These are phyloP conservation scores for Gymnopus androsaceus DNA, from an alignment of 1,284 basidiomycete genomes.

Conservation along the genomic window DNA sequence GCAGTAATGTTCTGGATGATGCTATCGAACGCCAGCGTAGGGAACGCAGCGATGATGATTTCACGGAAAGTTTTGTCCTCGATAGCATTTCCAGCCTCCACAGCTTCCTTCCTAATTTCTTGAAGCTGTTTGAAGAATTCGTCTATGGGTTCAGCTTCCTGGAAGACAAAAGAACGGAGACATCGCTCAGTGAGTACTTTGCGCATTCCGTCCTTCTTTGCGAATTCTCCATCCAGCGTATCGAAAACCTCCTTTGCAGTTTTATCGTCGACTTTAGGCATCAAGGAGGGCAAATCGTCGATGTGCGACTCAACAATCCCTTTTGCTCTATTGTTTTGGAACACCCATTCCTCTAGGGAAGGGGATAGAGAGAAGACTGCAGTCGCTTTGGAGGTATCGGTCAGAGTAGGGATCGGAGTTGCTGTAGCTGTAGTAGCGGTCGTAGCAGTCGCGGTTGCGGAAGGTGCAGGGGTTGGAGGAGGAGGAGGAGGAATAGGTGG, in stretches of 20 bases:
- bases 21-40: conserved; percentile 1
- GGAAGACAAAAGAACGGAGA: not conserved
- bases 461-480: not conserved
- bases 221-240: not conserved
- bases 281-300: not conserved
- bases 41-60: conserved; percentile 12
- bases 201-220: not conserved
- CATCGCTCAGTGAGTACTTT: not conserved
- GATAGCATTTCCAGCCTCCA: conserved; percentile 4
- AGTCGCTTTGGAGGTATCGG: no score
- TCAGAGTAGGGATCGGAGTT: no score
- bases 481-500: not conserved
- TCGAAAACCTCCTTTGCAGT: not conserved
- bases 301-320: conserved; percentile 5
- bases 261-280: not conserved
- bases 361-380: no score
- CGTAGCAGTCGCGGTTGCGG: no score
- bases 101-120: not conserved
- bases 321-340: conserved; percentile 7
- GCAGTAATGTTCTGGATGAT: conserved; percentile 12
- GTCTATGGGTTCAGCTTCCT: not conserved
- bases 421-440: no score
- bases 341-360: conserved; percentile 1
- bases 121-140: conserved; percentile 7
- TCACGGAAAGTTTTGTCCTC: not conserved